Conservation (phyloP, 768 basidiomycete species). For the Suillus fuscotomentosus region DNA sequence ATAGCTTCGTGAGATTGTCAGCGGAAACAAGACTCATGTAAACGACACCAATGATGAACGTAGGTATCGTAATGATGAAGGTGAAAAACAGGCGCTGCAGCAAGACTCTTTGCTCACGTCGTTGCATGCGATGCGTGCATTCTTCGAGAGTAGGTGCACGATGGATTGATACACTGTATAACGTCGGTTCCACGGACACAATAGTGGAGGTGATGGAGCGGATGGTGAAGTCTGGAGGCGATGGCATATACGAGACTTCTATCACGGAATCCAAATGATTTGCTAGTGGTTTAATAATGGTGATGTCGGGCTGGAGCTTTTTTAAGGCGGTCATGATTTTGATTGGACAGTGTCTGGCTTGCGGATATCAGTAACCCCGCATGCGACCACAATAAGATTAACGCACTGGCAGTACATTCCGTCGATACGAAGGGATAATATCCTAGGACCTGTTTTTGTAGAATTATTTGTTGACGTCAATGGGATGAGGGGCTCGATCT, state of each 20-base stretch:
- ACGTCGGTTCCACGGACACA: constrained; percentile 38
- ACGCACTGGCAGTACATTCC: constrained; percentile 66
- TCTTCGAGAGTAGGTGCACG: constrained; percentile 60
- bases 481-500: constrained; percentile 27
- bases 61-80: constrained; percentile 64
- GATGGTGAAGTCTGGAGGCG: constrained; percentile 58
- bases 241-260: constrained; percentile 49
- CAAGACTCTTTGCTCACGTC: constrained; percentile 52
- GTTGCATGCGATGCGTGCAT: constrained; percentile 54
- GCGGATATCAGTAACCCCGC: neutral
- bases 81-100: constrained; percentile 57
- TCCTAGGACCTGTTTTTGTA: constrained; percentile 29
- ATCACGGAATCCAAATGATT: constrained; percentile 44
- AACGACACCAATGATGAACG: constrained; percentile 76
- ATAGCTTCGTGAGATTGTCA: constrained; percentile 43
- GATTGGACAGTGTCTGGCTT: constrained; percentile 51
- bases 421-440: constrained; percentile 53
- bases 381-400: neutral
- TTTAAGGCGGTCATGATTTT: constrained; percentile 45
- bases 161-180: constrained; percentile 44
- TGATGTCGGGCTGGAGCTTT: constrained; percentile 33
- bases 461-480: neutral
- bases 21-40: constrained; percentile 67
- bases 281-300: constrained; percentile 39
- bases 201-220: constrained; percentile 57